A percentile compares a stretch with the other conserved stretches of the same genome.
Evolutionary conservation across 2,329 filamentous ascomycete species (phyloP).

Genomic region (Tolypocladium ovalisporum): DNA sequence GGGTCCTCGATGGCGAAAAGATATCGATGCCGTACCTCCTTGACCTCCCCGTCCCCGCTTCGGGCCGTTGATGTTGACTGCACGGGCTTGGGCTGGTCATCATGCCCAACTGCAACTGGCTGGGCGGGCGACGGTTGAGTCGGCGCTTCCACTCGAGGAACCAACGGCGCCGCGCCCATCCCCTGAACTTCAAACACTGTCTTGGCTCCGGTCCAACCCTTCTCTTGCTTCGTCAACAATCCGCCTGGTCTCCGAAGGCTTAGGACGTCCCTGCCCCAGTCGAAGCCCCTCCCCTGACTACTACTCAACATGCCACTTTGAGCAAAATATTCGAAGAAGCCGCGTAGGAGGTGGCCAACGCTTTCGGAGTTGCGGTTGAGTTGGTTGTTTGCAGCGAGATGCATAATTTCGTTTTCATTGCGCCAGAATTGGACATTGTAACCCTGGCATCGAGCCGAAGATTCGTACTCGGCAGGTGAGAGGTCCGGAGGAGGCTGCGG

Average conservation of each 20-base stretch:
- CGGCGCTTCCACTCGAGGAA: constrained; percentile 1
- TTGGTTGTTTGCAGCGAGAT: constrained; percentile 43
- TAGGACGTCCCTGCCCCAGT: constrained; percentile 71
- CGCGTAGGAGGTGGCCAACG: constrained; percentile 60
- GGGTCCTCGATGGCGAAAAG: constrained; percentile 88
- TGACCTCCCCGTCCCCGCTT: constrained; percentile 32
- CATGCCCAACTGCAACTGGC: neutral
- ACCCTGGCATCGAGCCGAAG: constrained; percentile 41
- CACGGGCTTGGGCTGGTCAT: neutral
- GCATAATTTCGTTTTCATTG: constrained; percentile 57
- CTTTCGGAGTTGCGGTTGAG: constrained; percentile 61
- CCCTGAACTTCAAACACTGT: constrained; percentile 48
- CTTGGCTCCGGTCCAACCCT: constrained; percentile 79
- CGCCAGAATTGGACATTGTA: constrained; percentile 69
- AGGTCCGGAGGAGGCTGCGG: constrained; percentile 26
- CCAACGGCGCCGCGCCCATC: constrained; percentile 7
- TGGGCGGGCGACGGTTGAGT: neutral
- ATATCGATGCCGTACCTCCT: constrained; percentile 69
- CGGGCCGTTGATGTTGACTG: no score
- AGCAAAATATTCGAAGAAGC: constrained; percentile 84
- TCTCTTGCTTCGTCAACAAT: constrained; percentile 60
- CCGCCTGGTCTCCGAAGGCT: constrained; percentile 65
- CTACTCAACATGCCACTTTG: constrained; percentile 44
- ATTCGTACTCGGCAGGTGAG: constrained; percentile 11
- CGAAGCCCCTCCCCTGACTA: constrained; percentile 48